Base-by-base conservation (phyloP, 225 moss, liverwort and hornwort species). In the Neckera pumila region DNA sequence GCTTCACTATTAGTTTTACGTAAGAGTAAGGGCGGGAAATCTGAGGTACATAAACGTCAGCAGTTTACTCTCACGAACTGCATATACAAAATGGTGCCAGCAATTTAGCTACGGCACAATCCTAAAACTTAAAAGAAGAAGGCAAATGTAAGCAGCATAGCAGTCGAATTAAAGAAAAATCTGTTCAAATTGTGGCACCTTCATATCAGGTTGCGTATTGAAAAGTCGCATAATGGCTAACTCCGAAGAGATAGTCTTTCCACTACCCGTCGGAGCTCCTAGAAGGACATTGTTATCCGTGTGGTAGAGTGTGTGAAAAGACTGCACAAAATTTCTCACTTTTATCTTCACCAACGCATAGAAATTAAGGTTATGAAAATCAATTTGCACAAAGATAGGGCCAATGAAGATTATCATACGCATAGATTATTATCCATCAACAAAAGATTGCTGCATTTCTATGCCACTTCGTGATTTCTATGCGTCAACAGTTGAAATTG, bases 231-330 rank as follows among this genome's bases (percentile, higher is more conserved):
- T 85, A 69, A 99, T 96, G 45, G 97, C 99, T 60, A 99, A 88
- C 88, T 99, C 99, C 67, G 99, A 65, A 78, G 99, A 99, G 64
- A 99, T 99, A 43, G 99, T 99, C 91, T 99, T 99, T 86, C 99
- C 99, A 93, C 99, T 99, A 66, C 99, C 99, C 43, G 99, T 99
- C 43, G 99, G 99, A 88, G 99, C 99, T 83, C 99, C 99, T 51
- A 99, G 89, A 80, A 99, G 96, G 67, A 99, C 99, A 92, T 99
- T 99, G 75, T 91, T 93, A 80, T 96, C 95, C 42, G 99, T 96
- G 90, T 99, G 99, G 69, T 96, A 99, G 60, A 99, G 96, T 77
- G 93, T 95, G 92, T 97, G 96, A 92, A 99, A 99, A 64, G 96
- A 94, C 99, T 98, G 96, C 89, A 91, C 54, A 86, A 87, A 90